A percentile compares a stretch with the other conserved stretches of the same genome.
phyloP scores from a whole-genome alignment of 169 alveolate species.

The Eimeria necatrix region DNA sequence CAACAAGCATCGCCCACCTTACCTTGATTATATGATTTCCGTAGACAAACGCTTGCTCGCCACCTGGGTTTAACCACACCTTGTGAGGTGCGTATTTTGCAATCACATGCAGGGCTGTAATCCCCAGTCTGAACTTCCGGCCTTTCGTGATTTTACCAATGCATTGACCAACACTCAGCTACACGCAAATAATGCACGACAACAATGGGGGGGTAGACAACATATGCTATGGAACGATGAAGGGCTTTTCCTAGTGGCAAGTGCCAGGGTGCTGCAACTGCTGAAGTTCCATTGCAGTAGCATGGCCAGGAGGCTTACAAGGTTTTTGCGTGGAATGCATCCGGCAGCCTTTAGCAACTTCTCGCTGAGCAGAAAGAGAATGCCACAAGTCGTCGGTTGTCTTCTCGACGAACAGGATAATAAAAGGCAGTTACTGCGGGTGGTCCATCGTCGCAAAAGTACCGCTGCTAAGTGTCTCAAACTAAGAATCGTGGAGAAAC shows the following conservation, averaged over 20 bases:
- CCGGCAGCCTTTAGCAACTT: constrained; percentile 89
- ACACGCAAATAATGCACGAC: constrained; percentile 15
- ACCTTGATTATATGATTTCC: constrained; percentile 96
- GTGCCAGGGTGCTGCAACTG: constrained; percentile 80
- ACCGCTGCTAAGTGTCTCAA: too few relatives aligned
- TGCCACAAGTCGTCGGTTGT: not conserved
- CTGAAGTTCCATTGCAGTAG: not conserved
- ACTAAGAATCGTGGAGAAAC: too few relatives aligned
- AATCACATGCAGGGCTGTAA: constrained; percentile 94
- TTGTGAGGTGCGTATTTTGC: constrained; percentile 94
- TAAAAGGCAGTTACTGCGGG: too few relatives aligned
- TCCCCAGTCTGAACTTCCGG: constrained; percentile 93
- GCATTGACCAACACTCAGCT: constrained; percentile 91
- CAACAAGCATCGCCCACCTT: not conserved
- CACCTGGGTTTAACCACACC: constrained; percentile 96
- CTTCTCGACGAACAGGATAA: too few relatives aligned
- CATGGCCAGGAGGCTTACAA: constrained; percentile 63
- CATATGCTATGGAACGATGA: not conserved
- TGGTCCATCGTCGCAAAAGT: too few relatives aligned
- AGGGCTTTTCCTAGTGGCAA: not conserved
- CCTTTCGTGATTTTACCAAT: constrained; percentile 96
- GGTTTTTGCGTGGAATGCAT: constrained; percentile 91
- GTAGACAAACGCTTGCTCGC: constrained; percentile 95
- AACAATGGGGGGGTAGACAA: not conserved
- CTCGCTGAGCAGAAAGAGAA: constrained; percentile 79